phyloP scores from a whole-genome alignment of 192 early-diverging fungal genomes.

The Coemansia erecta region DNA sequence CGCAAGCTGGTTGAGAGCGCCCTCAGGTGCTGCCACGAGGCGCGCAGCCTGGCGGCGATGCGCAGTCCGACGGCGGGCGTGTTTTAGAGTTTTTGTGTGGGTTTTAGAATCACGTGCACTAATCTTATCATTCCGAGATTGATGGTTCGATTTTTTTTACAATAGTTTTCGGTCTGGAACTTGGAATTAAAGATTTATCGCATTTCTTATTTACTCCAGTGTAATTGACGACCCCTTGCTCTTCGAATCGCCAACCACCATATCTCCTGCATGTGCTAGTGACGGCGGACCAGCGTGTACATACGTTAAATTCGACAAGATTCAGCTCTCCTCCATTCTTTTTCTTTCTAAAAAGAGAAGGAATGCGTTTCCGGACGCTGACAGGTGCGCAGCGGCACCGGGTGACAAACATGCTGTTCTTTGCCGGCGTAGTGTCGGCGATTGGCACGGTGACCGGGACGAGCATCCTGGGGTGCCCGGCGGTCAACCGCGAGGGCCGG shows the following conservation, averaged over 20 bases:
- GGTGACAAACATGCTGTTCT: slow-evolving; percentile 47
- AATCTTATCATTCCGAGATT: too few relatives aligned
- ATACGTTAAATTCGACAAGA: too few relatives aligned
- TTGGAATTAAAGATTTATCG: too few relatives aligned
- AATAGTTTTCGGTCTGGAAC: too few relatives aligned
- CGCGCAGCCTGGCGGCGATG: slow-evolving; percentile 19
- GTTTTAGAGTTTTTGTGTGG: too few relatives aligned
- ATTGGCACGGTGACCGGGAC: slow-evolving; percentile 49
- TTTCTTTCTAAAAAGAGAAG: too few relatives aligned
- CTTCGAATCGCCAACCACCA: too few relatives aligned
- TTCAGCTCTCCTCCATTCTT: too few relatives aligned
- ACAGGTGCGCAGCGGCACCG: slow-evolving; percentile 47
- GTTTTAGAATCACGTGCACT: neutral
- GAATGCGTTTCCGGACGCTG: slow-evolving; percentile 49
- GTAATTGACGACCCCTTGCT: too few relatives aligned
- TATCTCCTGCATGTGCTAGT: neutral
- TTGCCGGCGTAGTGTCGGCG: slow-evolving; percentile 41
- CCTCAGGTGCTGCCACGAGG: slow-evolving; percentile 40
- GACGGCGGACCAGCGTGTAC: too few relatives aligned
- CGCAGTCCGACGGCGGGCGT: slow-evolving; percentile 1
- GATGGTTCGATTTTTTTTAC: too few relatives aligned
- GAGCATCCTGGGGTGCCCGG: slow-evolving; percentile 48
- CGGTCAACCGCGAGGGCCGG: slow-evolving; percentile 36
- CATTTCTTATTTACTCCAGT: too few relatives aligned
- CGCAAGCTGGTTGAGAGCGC: slow-evolving; percentile 41